Conservation (phyloP, 371 early-diverging fungal species). For the Zancudomyces culisetae region DNA sequence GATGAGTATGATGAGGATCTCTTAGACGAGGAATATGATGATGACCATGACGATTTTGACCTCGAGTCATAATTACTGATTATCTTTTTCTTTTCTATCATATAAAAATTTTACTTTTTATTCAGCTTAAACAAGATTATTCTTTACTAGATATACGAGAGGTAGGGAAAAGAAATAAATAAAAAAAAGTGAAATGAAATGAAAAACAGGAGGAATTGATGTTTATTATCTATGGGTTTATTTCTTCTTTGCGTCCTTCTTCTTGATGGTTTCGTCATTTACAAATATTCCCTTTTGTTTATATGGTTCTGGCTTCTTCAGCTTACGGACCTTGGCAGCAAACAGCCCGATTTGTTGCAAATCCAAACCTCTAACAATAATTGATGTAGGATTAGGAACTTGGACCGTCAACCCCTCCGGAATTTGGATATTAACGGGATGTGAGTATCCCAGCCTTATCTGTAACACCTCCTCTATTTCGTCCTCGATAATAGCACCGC, state of each 20-base stretch:
- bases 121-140: neutral
- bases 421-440: conserved; percentile 57
- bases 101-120: neutral
- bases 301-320: conserved; percentile 92
- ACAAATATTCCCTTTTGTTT: conserved; percentile 97
- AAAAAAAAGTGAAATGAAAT: neutral
- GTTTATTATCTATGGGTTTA: conserved; percentile 13
- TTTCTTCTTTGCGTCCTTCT: conserved; percentile 91
- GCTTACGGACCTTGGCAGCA: conserved; percentile 77
- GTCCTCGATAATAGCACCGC: too few species aligned
- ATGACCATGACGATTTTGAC: conserved; percentile 5
- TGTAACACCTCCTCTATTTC: conserved; percentile 19
- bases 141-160: neutral
- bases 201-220: neutral
- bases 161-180: neutral
- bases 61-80: neutral
- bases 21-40: conserved; percentile 1
- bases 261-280: conserved; percentile 87
- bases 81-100: neutral
- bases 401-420: conserved; percentile 60
- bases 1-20: conserved; percentile 3
- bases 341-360: conserved; percentile 63
- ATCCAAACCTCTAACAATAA: conserved; percentile 63
- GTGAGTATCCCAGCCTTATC: conserved; percentile 77
- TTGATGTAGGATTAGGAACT: conserved; percentile 69